phyloP scores from a whole-genome alignment of 495 filamentous ascomycete genomes.

The Penicillium coffeae region DNA sequence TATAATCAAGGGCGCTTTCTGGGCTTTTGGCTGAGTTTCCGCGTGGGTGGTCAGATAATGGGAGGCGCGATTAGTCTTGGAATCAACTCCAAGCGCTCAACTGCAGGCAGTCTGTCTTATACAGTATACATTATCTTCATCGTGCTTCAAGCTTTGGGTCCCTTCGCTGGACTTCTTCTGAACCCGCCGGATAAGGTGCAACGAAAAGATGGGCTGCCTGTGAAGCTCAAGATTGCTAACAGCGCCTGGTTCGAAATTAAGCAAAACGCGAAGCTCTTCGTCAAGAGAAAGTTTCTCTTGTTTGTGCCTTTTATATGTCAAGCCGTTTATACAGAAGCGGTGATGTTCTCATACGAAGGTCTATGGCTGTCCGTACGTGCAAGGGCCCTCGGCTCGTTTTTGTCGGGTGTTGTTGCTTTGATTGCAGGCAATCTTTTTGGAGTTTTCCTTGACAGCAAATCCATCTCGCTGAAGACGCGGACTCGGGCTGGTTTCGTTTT shows the following conservation, averaged over 20 bases:
- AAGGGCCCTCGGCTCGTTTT: slow-evolving; percentile 58
- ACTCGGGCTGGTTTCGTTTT: slow-evolving; percentile 40
- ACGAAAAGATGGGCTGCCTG: slow-evolving; percentile 50
- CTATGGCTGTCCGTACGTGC: slow-evolving; percentile 61
- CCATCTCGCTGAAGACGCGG: slow-evolving; percentile 45
- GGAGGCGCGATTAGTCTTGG: slow-evolving; percentile 62
- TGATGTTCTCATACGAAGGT: slow-evolving; percentile 58
- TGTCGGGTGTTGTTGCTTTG: slow-evolving; percentile 57
- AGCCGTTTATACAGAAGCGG: slow-evolving; percentile 57
- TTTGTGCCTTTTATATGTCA: slow-evolving; percentile 60
- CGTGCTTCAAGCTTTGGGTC: slow-evolving; percentile 54
- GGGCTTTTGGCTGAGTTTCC: slow-evolving; percentile 60
- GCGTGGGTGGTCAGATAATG: slow-evolving; percentile 58
- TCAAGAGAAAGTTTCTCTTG: slow-evolving; percentile 50
- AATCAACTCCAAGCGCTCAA: slow-evolving; percentile 49
- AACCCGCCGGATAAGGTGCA: slow-evolving; percentile 52
- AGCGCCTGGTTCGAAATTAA: slow-evolving; percentile 49
- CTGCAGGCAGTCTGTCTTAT: slow-evolving; percentile 59
- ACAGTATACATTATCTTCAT: slow-evolving; percentile 60
- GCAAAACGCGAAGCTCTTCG: slow-evolving; percentile 46
- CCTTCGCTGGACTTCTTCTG: slow-evolving; percentile 52
- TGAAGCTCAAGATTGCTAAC: slow-evolving; percentile 46
- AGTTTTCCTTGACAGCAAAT: slow-evolving; percentile 49
- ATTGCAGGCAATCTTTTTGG: slow-evolving; percentile 55
- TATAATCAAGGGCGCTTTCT: slow-evolving; percentile 57